A percentile compares a stretch with the other conserved stretches of the same genome.
Conservation (phyloP, 2,329 filamentous ascomycete genomes). For the Aspergillus terreus region DNA sequence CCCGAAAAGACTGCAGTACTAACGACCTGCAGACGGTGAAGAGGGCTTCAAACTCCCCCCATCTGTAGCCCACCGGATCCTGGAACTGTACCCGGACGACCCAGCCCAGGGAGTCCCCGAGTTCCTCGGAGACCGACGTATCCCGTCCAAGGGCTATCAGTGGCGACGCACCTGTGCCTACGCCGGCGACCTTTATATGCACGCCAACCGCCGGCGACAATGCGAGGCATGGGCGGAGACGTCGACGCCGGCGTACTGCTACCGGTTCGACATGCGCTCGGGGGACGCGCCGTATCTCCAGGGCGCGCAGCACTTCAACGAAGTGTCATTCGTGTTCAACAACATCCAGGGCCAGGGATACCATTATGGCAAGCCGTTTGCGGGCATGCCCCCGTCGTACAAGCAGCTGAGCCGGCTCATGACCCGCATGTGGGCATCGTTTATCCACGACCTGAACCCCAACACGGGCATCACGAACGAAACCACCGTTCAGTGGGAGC, state of each 20-base stretch:
- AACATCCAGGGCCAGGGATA: constrained; percentile 50
- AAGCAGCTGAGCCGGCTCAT: constrained; percentile 46
- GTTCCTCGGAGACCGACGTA: constrained; percentile 31
- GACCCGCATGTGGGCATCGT: constrained; percentile 51
- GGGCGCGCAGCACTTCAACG: constrained; percentile 55
- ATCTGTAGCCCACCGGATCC: constrained; percentile 36
- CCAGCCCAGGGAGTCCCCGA: constrained; percentile 49
- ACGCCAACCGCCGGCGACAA: constrained; percentile 53
- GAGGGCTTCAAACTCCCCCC: constrained; percentile 22
- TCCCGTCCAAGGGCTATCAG: constrained; percentile 41
- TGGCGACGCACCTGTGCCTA: constrained; percentile 56
- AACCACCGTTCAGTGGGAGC: constrained; percentile 38
- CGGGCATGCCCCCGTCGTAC: constrained; percentile 41
- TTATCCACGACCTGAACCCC: constrained; percentile 47
- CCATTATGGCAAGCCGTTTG: constrained; percentile 33
- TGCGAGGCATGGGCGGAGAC: constrained; percentile 50
- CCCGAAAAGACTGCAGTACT: background rate
- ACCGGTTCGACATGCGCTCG: constrained; percentile 57
- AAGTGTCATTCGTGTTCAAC: constrained; percentile 54
- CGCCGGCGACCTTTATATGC: constrained; percentile 53
- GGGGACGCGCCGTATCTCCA: constrained; percentile 41
- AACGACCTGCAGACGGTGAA: constrained; percentile 21
- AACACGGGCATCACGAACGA: constrained; percentile 29
- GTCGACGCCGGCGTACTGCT: constrained; percentile 54
- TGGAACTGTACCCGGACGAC: constrained; percentile 52